Conservation (phyloP, 306 rosid genomes). For the Erythrophleum fordii region DNA sequence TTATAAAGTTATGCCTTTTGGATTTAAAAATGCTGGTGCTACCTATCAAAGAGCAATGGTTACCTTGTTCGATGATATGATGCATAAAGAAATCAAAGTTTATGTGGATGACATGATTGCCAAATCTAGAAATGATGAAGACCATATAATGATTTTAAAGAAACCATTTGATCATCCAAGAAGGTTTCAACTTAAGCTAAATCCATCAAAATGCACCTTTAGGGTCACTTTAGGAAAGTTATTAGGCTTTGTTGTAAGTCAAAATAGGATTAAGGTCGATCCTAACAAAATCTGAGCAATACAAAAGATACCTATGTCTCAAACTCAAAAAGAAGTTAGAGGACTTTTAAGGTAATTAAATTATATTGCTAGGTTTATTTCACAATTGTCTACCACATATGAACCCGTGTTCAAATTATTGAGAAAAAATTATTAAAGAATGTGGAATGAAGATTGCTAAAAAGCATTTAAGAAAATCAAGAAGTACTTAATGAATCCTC, state of each 20-base stretch:
- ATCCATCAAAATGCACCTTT: too few species aligned
- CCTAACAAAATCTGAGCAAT: too few species aligned
- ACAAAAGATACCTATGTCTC: too few species aligned
- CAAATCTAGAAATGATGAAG: too few species aligned
- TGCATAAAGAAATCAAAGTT: not conserved
- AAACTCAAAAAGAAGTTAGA: too few species aligned
- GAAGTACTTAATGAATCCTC: not conserved
- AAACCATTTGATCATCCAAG: too few species aligned
- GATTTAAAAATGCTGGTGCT: not conserved
- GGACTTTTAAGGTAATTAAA: too few species aligned
- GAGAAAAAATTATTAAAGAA: not conserved
- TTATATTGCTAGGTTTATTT: too few species aligned
- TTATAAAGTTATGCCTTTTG: not conserved
- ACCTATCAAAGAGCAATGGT: not conserved
- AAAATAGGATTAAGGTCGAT: too few species aligned
- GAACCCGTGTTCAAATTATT: not conserved
- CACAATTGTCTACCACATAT: not conserved
- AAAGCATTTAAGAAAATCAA: not conserved
- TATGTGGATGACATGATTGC: too few species aligned
- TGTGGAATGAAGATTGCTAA: not conserved
- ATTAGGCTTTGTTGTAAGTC: too few species aligned
- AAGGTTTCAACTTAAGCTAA: not conserved
- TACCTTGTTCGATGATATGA: not conserved
- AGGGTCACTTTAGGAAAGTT: too few species aligned
- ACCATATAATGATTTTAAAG: accelerated